Conservation (phyloP, 2,329 filamentous ascomycete species). For the Clarireedia hainanense region DNA sequence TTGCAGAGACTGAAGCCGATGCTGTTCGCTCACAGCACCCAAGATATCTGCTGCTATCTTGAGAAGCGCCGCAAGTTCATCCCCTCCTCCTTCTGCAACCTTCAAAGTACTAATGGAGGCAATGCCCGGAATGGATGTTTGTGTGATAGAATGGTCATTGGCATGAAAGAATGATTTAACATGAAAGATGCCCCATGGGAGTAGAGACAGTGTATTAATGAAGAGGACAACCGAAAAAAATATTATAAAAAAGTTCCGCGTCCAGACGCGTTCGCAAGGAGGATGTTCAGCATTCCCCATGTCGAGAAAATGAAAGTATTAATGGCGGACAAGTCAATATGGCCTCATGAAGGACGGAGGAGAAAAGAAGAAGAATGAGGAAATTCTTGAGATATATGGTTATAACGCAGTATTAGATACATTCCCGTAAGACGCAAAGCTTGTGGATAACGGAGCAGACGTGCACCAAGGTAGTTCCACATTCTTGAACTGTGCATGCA, state of each 20-base stretch:
- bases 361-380: neutral
- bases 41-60: neutral
- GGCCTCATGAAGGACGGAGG: neutral
- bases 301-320: neutral
- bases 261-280: constrained; percentile 5
- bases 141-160: neutral
- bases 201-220: constrained; percentile 4
- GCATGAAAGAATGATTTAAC: neutral
- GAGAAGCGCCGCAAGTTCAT: neutral
- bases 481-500: neutral
- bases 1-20: constrained; percentile 1
- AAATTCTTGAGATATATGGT: neutral
- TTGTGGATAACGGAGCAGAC: neutral
- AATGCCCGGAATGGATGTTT: neutral
- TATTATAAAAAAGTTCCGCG: constrained; percentile 2
- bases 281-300: constrained; percentile 9
- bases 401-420: neutral
- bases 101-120: neutral
- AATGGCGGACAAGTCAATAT: neutral
- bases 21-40: neutral
- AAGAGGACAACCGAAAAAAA: constrained; percentile 4
- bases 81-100: neutral
- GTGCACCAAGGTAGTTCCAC: neutral
- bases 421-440: neutral
- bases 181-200: constrained; percentile 4